Evolutionary conservation across 306 rosid genomes (phyloP), one percentile per base, ranked within the genome.

Genomic region (Lithocarpus polystachyus): DNA sequence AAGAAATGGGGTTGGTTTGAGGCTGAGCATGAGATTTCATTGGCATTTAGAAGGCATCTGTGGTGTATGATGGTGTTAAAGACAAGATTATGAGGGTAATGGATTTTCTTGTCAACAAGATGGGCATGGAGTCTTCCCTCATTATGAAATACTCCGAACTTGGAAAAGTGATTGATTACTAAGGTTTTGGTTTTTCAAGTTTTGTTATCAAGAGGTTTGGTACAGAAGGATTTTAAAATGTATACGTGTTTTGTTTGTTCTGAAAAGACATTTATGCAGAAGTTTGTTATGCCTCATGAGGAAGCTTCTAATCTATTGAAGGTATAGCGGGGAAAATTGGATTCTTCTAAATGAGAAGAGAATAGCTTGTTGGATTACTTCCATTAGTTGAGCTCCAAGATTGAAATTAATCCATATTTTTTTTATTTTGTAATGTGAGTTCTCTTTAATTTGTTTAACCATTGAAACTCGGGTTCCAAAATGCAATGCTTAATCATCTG

Each of bases 1-100:
- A 84, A 77, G 83, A 82, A 78, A 29, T 87, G 88, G 90, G 90
- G 87, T 31, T 82, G 86, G 83, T 84, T 85, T 40, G 83, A 87
- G 24, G 74, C 3, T 40, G 45, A 7, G 45, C 45, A 87, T 14
- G 20, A 22, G 4, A 28, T 52, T 45, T 11, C 60, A n/a, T 48
- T 79, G 5, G 69, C 85, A 37, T 84, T 87, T 84, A 1, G 51
- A 48, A 60, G 37, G 56, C 33, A 72, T 75, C 90, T 84, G 0
- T 82, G 84, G 78, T 75, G 82, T 23, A 84, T 82, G 90, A 3
- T 72, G 43, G 14, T 51, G 3, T 88, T 45, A 74, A 65, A 69
- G 43, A 24, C 1, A 87, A 87, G 56, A 80, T 77, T 61, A 81
- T 24, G 71, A 55, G 45, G 23, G 74, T 71, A n/a, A 85, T 84